Evolutionary conservation across 805 yeast species (phyloP).

Genomic region (Saturnispora sanitii): DNA sequence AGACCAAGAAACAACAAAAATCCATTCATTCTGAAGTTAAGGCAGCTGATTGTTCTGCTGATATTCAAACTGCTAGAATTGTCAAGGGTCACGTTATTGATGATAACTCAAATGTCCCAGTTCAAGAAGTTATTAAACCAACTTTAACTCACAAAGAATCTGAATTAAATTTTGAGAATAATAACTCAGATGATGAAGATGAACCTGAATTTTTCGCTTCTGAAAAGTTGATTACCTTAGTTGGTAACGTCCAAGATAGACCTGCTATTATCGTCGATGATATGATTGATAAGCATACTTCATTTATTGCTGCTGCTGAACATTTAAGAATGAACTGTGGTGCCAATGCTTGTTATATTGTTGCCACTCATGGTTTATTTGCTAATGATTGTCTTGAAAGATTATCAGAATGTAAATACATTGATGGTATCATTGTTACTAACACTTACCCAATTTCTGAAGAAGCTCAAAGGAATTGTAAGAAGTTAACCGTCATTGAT

Average conservation of each 20-base stretch:
- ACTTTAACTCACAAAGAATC: constrained; percentile 19
- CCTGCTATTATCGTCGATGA: constrained; percentile 94
- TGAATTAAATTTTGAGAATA: constrained; percentile 47
- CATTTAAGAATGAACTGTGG: constrained; percentile 95
- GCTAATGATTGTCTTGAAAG: constrained; percentile 77
- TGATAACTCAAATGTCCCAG: constrained; percentile 35
- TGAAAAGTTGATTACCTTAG: constrained; percentile 90
- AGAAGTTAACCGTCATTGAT: constrained; percentile 79
- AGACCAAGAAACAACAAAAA: constrained; percentile 34
- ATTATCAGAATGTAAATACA: constrained; percentile 66
- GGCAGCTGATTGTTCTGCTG: constrained; percentile 61
- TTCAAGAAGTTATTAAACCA: constrained; percentile 12
- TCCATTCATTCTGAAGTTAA: constrained; percentile 31
- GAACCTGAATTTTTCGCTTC: constrained; percentile 49
- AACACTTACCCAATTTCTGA: constrained; percentile 87
- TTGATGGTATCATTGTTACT: constrained; percentile 89
- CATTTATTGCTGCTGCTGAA: constrained; percentile 96
- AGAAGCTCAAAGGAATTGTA: constrained; percentile 44
- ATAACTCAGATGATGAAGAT: constrained; percentile 83
- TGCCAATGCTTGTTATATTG: constrained; percentile 78
- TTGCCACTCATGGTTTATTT: constrained; percentile 95
- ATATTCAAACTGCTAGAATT: constrained; percentile 90
- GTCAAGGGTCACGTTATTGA: constrained; percentile 96
- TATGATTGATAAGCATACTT: constrained; percentile 91
- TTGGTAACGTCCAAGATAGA: constrained; percentile 87